Evolutionary conservation across 169 alveolate species (phyloP), one percentile per base, ranked within the genome.

Genomic region (Plasmodium vinckei): DNA sequence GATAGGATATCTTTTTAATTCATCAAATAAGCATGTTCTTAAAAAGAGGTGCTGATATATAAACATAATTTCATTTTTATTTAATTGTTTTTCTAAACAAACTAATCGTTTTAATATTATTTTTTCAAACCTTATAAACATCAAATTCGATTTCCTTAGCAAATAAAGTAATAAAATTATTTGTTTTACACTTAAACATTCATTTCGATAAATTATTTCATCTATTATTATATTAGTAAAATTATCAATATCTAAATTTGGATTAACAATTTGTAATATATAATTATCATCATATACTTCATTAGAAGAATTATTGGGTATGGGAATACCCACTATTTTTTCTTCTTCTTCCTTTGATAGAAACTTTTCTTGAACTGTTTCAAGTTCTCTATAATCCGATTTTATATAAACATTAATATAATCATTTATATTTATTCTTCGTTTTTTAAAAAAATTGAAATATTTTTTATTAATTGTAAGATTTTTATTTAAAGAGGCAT

Each of bases 141-240:
- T 68, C 10, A 49, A n/a, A 59, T 82, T 82, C 0, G 61, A 53
- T 9, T 49, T 47, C 1, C 67, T 56, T 33, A 82, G 19, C 23
- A 39, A 44, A 33, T 82, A 67, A 7, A 82, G 60, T 5, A 82
- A 25, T 19, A 82, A 15, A 39, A 82, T 56, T 33, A 82, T 82
- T 51, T 82, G 90, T 15, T 70, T 56, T 33, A 70, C 7, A 17
- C 63, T 82, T 17, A 82, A 60, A 19, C 63, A 67, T 54, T 82
- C 84, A 33, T 82, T 82, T 19, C 90, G 73, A 54, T 82, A 82
- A 47, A 67, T 82, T 61, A 82, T 67, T 82, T 82, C 90, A 25
- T 82, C 71, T 53, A 70, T 56, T 23, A 82, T n/a, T n/a, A 33
- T 49, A 17, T 82, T 53, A 42, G 68, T 39, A 70, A 82, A 82